Evolutionary conservation across 1,284 basidiomycete genomes (phyloP), one percentile per base, ranked within the genome.

Genomic region (Rhodotorula sp.): DNA sequence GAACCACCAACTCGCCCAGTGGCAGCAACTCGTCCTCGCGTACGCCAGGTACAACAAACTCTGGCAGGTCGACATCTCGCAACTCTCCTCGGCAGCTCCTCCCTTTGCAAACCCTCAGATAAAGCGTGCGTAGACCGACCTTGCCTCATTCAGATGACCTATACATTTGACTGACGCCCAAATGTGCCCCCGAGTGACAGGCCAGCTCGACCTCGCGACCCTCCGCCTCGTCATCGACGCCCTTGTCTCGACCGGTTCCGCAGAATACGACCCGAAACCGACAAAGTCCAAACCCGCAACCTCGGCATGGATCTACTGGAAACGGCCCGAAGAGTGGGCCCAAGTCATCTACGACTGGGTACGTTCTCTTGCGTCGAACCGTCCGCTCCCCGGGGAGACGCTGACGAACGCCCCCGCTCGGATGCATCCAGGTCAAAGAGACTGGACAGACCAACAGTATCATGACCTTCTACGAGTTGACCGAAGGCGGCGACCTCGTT

Each of bases 391-490:
- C 24, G 48, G 49, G 14, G 30, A 17, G 26, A 42, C 7, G n/a
- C 29, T 56, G 42, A 53, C 20, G 22, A 42, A 17, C 2, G 14
- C 26, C 17, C 6, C 17, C 4, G 7, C 12, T n/a, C n/a, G 10
- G 17, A 20, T n/a, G 10, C 14, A 30, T 20, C 3, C 72, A 84
- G 83, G 78, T 83, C 45, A 80, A 80, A n/a, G 81, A 82, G 24
- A 84, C 83, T 37, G 85, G 85, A 1, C 80, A 84, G 71, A 82
- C 80, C 37, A 80, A 81, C 53, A 81, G 80, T 45, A 84, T 86
- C 76, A 81, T 86, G 81, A 86, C 85, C 0, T 82, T 85, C 61
- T 85, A 83, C 73, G 85, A 86, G 76, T 78, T 86, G 29, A 82
- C 81, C 0, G 82, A 84, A 62, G 68, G 70, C 20, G 83, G 84